Percentiles rank a stretch among this genome's conserved stretches.
These are phyloP conservation scores for Guyanaporus albipodus DNA, from an alignment of 768 basidiomycete species.

Conservation along the genomic window DNA sequence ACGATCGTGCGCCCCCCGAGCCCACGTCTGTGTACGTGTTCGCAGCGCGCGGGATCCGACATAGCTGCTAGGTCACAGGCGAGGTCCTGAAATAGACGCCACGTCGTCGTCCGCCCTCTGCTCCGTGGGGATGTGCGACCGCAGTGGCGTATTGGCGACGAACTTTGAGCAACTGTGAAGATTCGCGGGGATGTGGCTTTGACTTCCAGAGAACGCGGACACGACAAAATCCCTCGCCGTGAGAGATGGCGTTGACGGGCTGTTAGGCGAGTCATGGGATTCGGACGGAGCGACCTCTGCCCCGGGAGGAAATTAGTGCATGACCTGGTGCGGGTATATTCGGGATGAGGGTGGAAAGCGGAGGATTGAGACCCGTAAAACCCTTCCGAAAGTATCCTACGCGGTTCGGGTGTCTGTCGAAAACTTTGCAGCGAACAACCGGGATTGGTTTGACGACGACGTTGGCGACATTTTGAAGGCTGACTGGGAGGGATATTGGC, in stretches of 20 bases:
- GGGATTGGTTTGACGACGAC: too few species aligned
- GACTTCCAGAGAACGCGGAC: too few species aligned
- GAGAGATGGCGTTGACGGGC: not conserved
- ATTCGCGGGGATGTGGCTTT: not conserved
- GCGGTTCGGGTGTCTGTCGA: not conserved
- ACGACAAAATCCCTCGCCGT: too few species aligned
- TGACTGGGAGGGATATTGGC: too few species aligned
- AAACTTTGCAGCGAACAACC: too few species aligned
- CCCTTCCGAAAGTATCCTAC: not conserved
- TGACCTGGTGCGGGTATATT: conserved; percentile 4
- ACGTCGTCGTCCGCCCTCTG: not conserved
- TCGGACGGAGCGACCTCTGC: not conserved
- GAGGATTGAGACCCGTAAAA: not conserved
- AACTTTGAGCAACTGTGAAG: not conserved
- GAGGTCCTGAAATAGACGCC: not conserved
- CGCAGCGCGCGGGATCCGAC: not conserved
- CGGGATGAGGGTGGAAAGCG: conserved; percentile 3
- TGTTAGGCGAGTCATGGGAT: not conserved
- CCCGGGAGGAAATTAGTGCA: not conserved
- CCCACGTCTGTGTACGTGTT: not conserved
- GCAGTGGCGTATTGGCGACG: not conserved
- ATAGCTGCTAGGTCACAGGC: not conserved
- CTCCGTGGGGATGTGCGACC: not conserved
- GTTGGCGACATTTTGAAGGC: too few species aligned
- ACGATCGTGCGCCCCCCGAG: too few species aligned